These are phyloP conservation scores for Tuber umbilicatum DNA, from an alignment of 495 filamentous ascomycete genomes.

Conservation along the genomic window DNA sequence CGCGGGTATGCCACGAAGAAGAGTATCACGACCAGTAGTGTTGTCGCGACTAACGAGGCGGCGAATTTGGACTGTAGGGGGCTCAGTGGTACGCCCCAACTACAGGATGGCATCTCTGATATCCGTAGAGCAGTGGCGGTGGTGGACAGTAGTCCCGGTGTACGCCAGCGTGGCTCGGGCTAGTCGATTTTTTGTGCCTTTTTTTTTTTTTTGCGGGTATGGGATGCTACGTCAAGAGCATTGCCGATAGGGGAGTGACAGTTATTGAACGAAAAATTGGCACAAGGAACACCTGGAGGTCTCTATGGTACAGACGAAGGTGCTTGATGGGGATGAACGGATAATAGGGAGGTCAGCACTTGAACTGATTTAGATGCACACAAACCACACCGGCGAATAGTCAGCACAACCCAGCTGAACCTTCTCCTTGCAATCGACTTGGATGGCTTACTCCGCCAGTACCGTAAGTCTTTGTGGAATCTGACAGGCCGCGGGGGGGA, in stretches of 20 bases:
- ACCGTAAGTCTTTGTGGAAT: neutral
- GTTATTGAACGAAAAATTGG: neutral
- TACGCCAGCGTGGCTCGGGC: neutral
- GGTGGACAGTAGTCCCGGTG: neutral
- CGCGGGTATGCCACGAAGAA: slow-evolving; percentile 44
- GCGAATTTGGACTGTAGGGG: slow-evolving; percentile 51
- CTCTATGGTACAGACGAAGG: neutral
- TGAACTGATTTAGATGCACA: neutral
- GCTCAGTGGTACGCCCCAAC: slow-evolving; percentile 33
- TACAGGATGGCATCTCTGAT: neutral
- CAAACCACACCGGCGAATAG: neutral
- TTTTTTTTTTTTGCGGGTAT: neutral
- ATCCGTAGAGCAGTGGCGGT: neutral
- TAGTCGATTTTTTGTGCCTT: neutral
- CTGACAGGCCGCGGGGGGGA: neutral
- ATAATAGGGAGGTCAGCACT: neutral
- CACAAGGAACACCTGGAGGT: neutral
- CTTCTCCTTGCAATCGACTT: neutral
- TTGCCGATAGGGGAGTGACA: neutral
- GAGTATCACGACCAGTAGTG: slow-evolving; percentile 45
- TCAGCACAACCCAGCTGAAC: neutral
- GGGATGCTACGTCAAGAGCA: neutral
- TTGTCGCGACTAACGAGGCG: slow-evolving; percentile 47
- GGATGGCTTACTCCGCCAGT: neutral
- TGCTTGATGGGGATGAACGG: neutral